Base-by-base conservation (phyloP, 805 yeast species). In the Yamadazyma sp. region DNA sequence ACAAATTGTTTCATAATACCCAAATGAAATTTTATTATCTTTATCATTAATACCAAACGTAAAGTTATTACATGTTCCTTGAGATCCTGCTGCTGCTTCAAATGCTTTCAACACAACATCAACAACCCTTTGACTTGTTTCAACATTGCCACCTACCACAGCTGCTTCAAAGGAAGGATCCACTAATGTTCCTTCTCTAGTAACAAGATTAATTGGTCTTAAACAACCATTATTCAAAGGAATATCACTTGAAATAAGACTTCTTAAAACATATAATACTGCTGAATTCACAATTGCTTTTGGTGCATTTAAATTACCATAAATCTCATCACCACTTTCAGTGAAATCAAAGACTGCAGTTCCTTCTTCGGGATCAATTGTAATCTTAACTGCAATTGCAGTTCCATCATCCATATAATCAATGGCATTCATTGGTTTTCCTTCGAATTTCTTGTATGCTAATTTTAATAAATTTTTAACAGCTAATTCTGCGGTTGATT, bases 201-300 rank as follows among this genome's bases (percentile, higher is more conserved):
- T 58, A 2, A 60, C 62, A 18, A 91, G 78, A 6, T 77, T 65
- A 33, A 91, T 76, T 0, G 97, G 96, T 33, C 74, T 66, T 45
- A 91, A 68, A 56, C 96, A 91, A 7, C 98, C 98, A 55, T 88
- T 95, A 55, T 91, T 91, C 52, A 91, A 69, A 1, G 98, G 98
- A 38, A 91, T 88, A 44, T 85, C 88, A 43, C 81, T 86, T 42
- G 83, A 79, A 23, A 91, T 89, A 52, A 91, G 67, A 38, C 94
- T 82, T 42, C 98, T 66, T 50, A 91, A 62, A 41, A 91, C 88
- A 58, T 91, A 91, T 27, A 91, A 72, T 38, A 91, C 80, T 1
- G 97, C 96, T 18, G 95, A 84, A 52, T 78, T 78, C 2, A 95
- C 82, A 44, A 93, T 86, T 0, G 97, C 94, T 45, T 72, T 77